These are phyloP conservation scores for Lasiosphaeria ovina DNA, from an alignment of 495 filamentous ascomycete genomes.

Conservation along the genomic window DNA sequence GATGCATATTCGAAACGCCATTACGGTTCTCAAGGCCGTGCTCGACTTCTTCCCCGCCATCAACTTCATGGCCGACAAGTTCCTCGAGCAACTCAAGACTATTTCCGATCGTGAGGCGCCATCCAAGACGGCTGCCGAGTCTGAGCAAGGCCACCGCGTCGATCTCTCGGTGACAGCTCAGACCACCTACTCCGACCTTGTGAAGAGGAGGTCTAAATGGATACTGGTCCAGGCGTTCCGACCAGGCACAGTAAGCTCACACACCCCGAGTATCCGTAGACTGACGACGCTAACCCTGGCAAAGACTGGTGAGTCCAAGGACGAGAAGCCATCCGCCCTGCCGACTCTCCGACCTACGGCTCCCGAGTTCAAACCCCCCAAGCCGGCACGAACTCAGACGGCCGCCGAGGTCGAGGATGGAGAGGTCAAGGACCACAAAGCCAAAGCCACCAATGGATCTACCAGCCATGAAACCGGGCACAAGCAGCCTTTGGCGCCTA, in stretches of 20 bases:
- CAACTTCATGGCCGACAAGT: constrained; percentile 78
- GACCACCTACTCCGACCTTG: constrained; percentile 77
- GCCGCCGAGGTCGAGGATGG: constrained; percentile 71
- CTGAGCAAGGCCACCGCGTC: constrained; percentile 65
- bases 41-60: constrained; percentile 79
- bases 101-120: constrained; percentile 69
- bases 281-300: constrained; percentile 1
- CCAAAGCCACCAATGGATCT: constrained; percentile 16
- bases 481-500: constrained; percentile 15
- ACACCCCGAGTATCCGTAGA: constrained; percentile 19
- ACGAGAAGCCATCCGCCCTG: constrained; percentile 32
- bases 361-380: constrained; percentile 44
- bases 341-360: constrained; percentile 41
- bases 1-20: constrained; percentile 97
- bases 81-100: constrained; percentile 66
- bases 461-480: constrained; percentile 8
- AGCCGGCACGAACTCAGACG: constrained; percentile 30
- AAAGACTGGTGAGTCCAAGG: constrained; percentile 40
- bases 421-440: constrained; percentile 68
- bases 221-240: constrained; percentile 79
- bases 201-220: constrained; percentile 76
- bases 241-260: constrained; percentile 45
- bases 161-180: constrained; percentile 90
- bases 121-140: constrained; percentile 56
- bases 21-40: constrained; percentile 81